Base-by-base conservation (phyloP, 208 protist species). In the Trichomonas tenax region DNA sequence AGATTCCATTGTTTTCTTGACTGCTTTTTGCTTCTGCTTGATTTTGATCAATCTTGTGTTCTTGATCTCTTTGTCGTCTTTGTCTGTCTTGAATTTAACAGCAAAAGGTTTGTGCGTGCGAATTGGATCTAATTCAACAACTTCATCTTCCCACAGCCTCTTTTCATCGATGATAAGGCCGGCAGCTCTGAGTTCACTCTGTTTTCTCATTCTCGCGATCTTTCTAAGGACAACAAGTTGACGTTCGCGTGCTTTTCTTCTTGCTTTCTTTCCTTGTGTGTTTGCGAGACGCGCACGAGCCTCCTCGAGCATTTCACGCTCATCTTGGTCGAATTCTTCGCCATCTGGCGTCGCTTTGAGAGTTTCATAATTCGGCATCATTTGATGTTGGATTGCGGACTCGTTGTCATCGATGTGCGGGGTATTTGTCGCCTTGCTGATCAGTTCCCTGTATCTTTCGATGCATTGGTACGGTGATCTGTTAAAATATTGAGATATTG, bases 391-490 rank as follows among this genome's bases (percentile, higher is more conserved):
- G 41, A 96, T 34, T 44, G 49, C 49, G 10, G 49, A n/a, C 26
- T 63, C 49, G 15, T 96, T 81, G 46, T 96, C 93, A 41, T 72
- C 36, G 34, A 41, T 81, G n/a, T 81, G 49, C 11, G 46, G 93
- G 23, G 93, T 82, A 40, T 49, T 31, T 96, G 97, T 97, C n/a
- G 97, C 98, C 49, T 97, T 96, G 96, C 99, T 98, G 21, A 99
- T 98, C 34, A 99, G 97, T 84, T 98, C 97, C 89, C 99, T 98
- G 97, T 99, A 99, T 97, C 99, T 99, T 97, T 99, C 98, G 90
- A 99, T 98, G 97, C 99, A 99, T 97, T 99, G 98, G 95, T 98
- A 98, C 40, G 99, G 97, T 1, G 99, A 99, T 26, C 99, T 98
- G 10, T 99, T 98, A 90, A 99, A 98, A 72, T 98, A 98, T 38